Evolutionary conservation across 1,139 yeast genomes (phyloP), one percentile per base, ranked within the genome.

Genomic region (Hyphopichia buzzinii): DNA sequence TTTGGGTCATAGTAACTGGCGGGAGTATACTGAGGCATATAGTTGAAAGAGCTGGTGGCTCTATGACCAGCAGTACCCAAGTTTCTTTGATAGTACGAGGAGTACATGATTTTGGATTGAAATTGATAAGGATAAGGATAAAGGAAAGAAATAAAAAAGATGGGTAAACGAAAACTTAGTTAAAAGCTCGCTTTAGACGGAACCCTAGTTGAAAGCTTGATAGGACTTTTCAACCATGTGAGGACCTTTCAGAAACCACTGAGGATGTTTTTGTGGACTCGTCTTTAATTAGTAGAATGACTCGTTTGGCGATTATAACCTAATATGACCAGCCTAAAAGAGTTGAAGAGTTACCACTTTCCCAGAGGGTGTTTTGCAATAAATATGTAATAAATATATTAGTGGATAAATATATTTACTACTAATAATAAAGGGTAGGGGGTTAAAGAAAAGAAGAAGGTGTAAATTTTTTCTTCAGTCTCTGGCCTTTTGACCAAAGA

Each of bases 31-130:
- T 47, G 53, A 11, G 60, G 55, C 37, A 56, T 37, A 41, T 59
- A 59, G 40, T 52, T 55, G 40, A 49, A 53, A 39, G 64, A 61
- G 21, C 62, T 50, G 21, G 61, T 46, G 27, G 62, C 62, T 35
- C 72, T 54, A 48, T 66, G 72, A 43, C 72, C 72, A 4, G 67
- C 60, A 16, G 70, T 60, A 25, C 72, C 72, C 42, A 65, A 48
- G 40, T 49, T 54, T 24, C 51, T 58, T 34, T 55, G 49, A 41
- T 54, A 57, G 40, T 51, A 50, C 29, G 51, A 47, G 29, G 44
- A 55, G 39, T 46, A 51, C 57, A 51, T 52, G 11, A 22, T 6
- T 10, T 7, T 38, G 31, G 29, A 30, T 10, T 31, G 23, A 10
- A 19, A 12, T 14, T 15, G 36, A 26, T 30, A 16, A 25, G 26